Evolutionary conservation across 441 rosid genomes (phyloP).

Genomic region (Biscutella laevigata): DNA sequence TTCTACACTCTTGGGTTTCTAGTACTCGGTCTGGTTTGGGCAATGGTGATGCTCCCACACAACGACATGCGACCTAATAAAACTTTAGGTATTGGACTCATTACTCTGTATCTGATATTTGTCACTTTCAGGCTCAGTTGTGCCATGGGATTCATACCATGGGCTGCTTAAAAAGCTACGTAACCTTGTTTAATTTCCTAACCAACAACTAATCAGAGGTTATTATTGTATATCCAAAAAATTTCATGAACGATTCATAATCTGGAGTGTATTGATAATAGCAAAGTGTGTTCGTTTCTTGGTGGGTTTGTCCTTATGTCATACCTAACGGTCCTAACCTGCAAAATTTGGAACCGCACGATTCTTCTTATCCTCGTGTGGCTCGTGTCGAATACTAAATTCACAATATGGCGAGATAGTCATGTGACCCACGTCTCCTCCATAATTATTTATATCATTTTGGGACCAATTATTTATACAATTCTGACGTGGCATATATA

Average conservation of each 20-base stretch:
- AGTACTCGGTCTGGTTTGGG: constrained; percentile 52
- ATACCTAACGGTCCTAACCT: too few relatives aligned
- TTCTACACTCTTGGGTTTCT: constrained; percentile 75
- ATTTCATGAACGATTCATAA: neutral
- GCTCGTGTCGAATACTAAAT: too few relatives aligned
- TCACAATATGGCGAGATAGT: too few relatives aligned
- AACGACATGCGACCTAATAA: constrained; percentile 72
- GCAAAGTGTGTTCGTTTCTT: neutral
- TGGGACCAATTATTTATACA: constrained; percentile 18
- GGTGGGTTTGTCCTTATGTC: constrained; percentile 6
- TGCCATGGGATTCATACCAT: constrained; percentile 43
- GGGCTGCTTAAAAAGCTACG: constrained; percentile 28
- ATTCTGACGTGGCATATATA: constrained; percentile 13
- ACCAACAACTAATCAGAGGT: constrained; percentile 17
- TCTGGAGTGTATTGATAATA: neutral
- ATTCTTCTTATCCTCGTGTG: constrained; percentile 12
- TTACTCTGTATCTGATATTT: constrained; percentile 50
- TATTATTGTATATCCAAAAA: neutral
- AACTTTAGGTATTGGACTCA: constrained; percentile 61
- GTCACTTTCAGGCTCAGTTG: constrained; percentile 42
- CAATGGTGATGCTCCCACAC: constrained; percentile 50
- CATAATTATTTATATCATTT: neutral
- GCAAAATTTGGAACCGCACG: constrained; percentile 7
- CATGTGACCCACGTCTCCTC: constrained; percentile 26
- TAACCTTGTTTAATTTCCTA: constrained; percentile 14